Conservation (phyloP, 2,329 filamentous ascomycete genomes). For the Lecanicillium sp. region DNA sequence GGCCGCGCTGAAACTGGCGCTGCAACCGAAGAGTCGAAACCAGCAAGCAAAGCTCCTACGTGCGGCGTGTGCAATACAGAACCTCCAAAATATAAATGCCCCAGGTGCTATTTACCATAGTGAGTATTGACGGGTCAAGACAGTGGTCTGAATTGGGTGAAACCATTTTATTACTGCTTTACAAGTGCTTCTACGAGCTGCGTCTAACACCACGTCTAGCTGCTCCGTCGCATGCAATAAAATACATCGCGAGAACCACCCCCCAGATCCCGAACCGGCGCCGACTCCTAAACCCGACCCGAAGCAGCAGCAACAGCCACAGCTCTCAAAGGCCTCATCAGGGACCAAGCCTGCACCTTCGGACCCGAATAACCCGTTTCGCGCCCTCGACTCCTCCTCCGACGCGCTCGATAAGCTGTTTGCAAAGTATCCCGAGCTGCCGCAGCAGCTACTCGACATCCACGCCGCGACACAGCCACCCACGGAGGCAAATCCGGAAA, state of each 20-base stretch:
- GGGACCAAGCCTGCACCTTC: constrained; percentile 7
- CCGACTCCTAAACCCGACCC: constrained; percentile 10
- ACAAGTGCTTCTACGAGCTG: too few species aligned
- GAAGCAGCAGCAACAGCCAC: constrained; percentile 7
- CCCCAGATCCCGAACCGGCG: constrained; percentile 26
- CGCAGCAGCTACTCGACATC: constrained; percentile 38
- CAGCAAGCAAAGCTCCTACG: constrained; percentile 2
- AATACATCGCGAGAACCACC: constrained; percentile 42
- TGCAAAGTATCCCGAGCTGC: constrained; percentile 42
- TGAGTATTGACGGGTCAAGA: too few species aligned
- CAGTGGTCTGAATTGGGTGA: too few species aligned
- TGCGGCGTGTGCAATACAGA: constrained; percentile 47
- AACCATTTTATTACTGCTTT: neutral
- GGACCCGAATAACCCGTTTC: constrained; percentile 37
- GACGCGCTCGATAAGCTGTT: constrained; percentile 44
- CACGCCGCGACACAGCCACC: constrained; percentile 43
- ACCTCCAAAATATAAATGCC: constrained; percentile 54
- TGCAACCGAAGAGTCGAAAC: neutral
- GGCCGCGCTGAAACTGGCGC: neutral
- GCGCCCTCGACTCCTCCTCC: constrained; percentile 38
- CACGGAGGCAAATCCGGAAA: constrained; percentile 21
- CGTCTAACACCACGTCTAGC: constrained; percentile 25
- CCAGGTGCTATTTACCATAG: constrained; percentile 51
- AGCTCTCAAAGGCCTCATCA: constrained; percentile 7
- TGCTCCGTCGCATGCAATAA: constrained; percentile 54